Evolutionary conservation across 176 grass and related monocot species (phyloP), one percentile per base, ranked within the genome.

Genomic region (Raddia distichophylla): DNA sequence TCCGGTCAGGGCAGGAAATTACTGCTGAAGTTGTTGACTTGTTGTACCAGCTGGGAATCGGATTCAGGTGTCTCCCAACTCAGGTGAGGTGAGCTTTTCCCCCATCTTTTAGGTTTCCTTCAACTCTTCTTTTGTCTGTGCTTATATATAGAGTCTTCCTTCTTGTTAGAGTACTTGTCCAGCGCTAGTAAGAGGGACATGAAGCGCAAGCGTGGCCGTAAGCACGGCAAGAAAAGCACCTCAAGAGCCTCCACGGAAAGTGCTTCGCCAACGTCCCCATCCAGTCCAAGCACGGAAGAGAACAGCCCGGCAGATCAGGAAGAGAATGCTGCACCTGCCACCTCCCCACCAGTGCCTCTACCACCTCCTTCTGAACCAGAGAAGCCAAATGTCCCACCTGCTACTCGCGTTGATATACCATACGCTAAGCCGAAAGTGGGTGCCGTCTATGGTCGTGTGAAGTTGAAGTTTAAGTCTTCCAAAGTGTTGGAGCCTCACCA

Each of bases 391-490:
- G 33, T 60, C 3, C 65, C 60, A 3, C 63, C 71, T 13, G 61
- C 19, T 17, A 85, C 32, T 27, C 78, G 59, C 0, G 40, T 27
- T 2, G 84, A 94, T 45, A 68, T 59, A 27, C 45, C 69, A 0
- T 82, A 76, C 65, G 64, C 71, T n/a, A 89, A 76, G 61, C 84
- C 86, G 0, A 89, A 80, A 55, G 77, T 73, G 40, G 87, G 84
- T 12, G 65, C 79, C 0, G 91, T 91, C 4, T 88, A 82, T 20
- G 67, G 84, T 11, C 84, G 89, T 3, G 84, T 94, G 20, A 94
- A 82, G 70, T 47, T 94, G n/a, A 94, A 94, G 75, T 86, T 94
- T 1, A 94, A 87, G 40, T 91, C 82, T 3, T 76, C 87, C 22
- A 91, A 88, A 71, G 16, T 74, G 13, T 65, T 19, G 1, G 89